phyloP scores from a whole-genome alignment of 148 eudicot species.

The Vaccinium macrocarpon region DNA sequence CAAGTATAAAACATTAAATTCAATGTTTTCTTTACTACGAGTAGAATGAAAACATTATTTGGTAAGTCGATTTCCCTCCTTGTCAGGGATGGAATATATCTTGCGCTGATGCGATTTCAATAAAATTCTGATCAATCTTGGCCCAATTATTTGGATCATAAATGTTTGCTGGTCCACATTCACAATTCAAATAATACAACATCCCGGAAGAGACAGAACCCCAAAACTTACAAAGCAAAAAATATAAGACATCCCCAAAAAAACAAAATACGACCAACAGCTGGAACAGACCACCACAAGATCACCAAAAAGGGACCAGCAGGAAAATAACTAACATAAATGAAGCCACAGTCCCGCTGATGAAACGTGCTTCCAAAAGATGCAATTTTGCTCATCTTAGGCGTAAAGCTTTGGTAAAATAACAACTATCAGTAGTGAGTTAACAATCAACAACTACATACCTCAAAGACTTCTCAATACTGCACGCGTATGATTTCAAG shows the following conservation, averaged over 20 bases:
- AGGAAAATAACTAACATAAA: not conserved
- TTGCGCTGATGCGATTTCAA: not conserved
- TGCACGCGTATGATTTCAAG: constrained; percentile 28
- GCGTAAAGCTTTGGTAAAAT: not conserved
- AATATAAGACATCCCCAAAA: not conserved
- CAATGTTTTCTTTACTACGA: not conserved
- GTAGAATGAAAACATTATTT: not conserved
- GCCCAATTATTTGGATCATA: too few species aligned
- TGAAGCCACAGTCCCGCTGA: not conserved
- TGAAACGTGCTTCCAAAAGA: not conserved
- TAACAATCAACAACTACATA: constrained; percentile 21
- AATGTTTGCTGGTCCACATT: too few species aligned
- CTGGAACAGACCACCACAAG: not conserved
- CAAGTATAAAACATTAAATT: not conserved
- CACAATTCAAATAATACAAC: too few species aligned
- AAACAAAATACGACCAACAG: not conserved
- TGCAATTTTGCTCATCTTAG: not conserved
- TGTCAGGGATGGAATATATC: not conserved
- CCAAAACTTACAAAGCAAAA: not conserved
- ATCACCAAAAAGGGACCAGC: not conserved
- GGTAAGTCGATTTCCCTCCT: not conserved
- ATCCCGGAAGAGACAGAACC: too few species aligned
- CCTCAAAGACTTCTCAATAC: constrained; percentile 61
- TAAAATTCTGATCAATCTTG: too few species aligned
- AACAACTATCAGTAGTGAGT: not conserved